Base-by-base conservation (phyloP, 768 basidiomycete species). In the Cystofilobasidium capitatum region DNA sequence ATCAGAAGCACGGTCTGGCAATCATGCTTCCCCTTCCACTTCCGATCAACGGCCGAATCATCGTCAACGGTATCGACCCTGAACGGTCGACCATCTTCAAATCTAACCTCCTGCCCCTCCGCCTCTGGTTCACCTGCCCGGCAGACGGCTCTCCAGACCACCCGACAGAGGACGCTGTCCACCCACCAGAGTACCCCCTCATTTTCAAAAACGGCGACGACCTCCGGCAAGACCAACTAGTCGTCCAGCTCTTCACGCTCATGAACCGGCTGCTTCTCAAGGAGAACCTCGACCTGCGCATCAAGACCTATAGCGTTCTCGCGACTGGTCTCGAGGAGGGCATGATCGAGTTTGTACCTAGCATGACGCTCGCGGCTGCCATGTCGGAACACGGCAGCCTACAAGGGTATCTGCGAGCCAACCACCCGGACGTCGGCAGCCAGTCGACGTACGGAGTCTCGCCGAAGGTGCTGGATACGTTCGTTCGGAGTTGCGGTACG, bases 141-240 rank as follows among this genome's bases (percentile, higher is more conserved):
- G 24, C 58, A 9, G 49, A 51, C 49, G 3, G 58, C 61, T 29
- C 26, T 29, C 20, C 33, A 37, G 42, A 33, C 2, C 51, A 45
- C 14, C 37, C 58, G 35, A 37, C 24, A 16, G 20, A 45, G n/a
- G 58, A 45, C 3, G 2, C 49, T 6, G 1, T 36, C 24, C 4
- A 42, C 17, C 47, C n/a, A 26, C 88, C 88, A 71, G 89, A 92
- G 74, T 98, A 88, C 76, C 89, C 93, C 0, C 83, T 97, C 61
- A 98, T 99, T 69, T 97, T 98, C 82, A 99, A 98, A 78, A 93
- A 97, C 72, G 96, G 96, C 17, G 96, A 98, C 75, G 96, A 99
- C 75, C 87, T 98, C 82, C 86, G 96, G 26, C 96, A 99, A 77
- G 96, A 99, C 75, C 96, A 99, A 76, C 84, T 99, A 42, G 93